Conservation (phyloP, 495 filamentous ascomycete species). For the Tuber brumale region DNA sequence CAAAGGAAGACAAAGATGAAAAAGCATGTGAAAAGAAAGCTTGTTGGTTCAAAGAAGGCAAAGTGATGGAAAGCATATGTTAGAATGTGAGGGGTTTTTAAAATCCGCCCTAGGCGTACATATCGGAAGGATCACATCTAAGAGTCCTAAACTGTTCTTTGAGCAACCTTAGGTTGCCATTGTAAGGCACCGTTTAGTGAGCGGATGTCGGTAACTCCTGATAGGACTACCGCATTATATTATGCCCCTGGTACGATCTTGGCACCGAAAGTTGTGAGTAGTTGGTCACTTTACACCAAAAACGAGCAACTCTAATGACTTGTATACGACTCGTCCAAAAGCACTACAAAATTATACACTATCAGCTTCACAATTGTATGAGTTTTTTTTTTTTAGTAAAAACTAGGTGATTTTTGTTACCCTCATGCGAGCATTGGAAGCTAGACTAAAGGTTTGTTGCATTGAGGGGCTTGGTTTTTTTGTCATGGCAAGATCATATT, state of each 20-base stretch:
- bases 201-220: not conserved
- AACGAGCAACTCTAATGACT: too few relatives aligned
- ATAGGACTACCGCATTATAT: not conserved
- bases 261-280: too few relatives aligned
- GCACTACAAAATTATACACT: too few relatives aligned
- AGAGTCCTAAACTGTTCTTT: not conserved
- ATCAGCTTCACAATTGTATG: too few relatives aligned
- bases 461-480: too few relatives aligned
- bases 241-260: not conserved
- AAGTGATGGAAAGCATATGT: slow-evolving; percentile 17
- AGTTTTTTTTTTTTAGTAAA: too few relatives aligned
- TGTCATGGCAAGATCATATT: too few relatives aligned
- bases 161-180: not conserved
- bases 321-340: too few relatives aligned
- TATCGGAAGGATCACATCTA: not conserved
- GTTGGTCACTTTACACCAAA: too few relatives aligned
- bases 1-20: slow-evolving; percentile 90
- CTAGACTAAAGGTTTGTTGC: too few relatives aligned
- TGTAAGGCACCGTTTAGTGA: not conserved
- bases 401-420: too few relatives aligned
- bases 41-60: slow-evolving; percentile 49
- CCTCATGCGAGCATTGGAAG: too few relatives aligned
- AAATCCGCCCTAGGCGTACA: not conserved
- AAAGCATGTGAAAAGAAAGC: slow-evolving; percentile 82
- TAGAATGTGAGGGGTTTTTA: not conserved